Conservation (phyloP, 768 basidiomycete species). For the Dioszegia aurantiaca region DNA sequence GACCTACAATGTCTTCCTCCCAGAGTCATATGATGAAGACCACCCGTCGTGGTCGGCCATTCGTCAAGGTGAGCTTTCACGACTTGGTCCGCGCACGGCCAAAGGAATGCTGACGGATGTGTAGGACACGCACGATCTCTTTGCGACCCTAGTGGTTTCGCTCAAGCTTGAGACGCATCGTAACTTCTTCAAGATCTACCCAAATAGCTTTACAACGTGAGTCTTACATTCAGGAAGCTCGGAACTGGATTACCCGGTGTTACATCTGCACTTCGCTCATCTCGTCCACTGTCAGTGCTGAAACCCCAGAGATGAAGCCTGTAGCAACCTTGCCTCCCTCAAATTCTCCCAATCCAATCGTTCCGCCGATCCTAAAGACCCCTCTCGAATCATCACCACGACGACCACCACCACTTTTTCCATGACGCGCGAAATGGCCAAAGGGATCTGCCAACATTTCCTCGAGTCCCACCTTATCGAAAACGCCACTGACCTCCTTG, state of each 20-base stretch:
- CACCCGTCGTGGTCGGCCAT: conserved; percentile 89
- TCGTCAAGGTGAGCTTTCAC: conserved; percentile 74
- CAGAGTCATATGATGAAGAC: conserved; percentile 90
- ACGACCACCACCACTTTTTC: conserved; percentile 99
- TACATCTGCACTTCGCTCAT: too few species aligned
- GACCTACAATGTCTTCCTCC: conserved; percentile 13
- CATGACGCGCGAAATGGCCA: conserved; percentile 99
- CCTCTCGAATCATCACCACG: conserved; percentile 94
- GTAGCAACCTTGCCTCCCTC: conserved; percentile 84
- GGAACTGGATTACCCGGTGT: too few species aligned
- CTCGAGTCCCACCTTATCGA: conserved; percentile 98
- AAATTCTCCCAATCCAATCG: conserved; percentile 99
- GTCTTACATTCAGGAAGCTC: conserved; percentile 54
- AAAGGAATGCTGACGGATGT: conserved; percentile 16
- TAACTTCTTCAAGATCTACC: conserved; percentile 92
- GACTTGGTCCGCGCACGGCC: too few species aligned
- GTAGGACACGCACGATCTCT: conserved; percentile 96
- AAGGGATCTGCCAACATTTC: conserved; percentile 99
- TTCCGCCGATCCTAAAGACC: conserved; percentile 96
- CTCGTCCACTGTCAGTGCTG: conserved; percentile 3
- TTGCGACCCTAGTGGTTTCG: conserved; percentile 92
- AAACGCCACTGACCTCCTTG: conserved; percentile 85
- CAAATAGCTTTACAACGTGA: conserved; percentile 92
- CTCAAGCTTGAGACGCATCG: conserved; percentile 83
- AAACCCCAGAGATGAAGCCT: conserved; percentile 78